Evolutionary conservation across 2,329 filamentous ascomycete species (phyloP).

Genomic region (Nemania sp.): DNA sequence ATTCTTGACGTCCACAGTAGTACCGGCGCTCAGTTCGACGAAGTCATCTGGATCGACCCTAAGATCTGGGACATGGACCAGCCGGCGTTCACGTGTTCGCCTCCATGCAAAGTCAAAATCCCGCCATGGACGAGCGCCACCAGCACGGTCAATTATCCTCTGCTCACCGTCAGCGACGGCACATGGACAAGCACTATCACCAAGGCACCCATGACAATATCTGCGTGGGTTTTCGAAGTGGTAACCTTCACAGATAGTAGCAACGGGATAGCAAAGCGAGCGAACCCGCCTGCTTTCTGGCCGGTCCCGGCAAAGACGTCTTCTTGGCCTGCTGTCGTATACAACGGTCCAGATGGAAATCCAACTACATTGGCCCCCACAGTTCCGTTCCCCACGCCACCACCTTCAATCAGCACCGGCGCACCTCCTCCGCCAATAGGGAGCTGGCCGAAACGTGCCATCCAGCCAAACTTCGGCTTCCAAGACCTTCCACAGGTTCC

Average conservation of each 20-base stretch:
- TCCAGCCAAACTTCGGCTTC: not conserved
- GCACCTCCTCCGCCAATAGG: not conserved
- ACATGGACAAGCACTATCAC: constrained; percentile 8
- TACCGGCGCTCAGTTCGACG: too few relatives aligned
- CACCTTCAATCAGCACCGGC: not conserved
- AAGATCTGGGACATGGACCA: too few relatives aligned
- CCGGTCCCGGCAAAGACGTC: not conserved
- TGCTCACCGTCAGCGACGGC: not conserved
- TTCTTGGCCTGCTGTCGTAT: not conserved
- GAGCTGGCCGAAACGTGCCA: not conserved
- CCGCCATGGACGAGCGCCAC: too few relatives aligned
- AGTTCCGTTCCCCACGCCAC: constrained; percentile 3
- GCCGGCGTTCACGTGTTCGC: too few relatives aligned
- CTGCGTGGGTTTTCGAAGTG: not conserved
- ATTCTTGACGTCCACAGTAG: too few relatives aligned
- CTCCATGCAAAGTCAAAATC: too few relatives aligned
- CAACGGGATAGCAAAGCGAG: not conserved
- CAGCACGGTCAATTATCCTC: constrained; percentile 2
- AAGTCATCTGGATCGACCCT: too few relatives aligned
- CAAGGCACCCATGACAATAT: not conserved
- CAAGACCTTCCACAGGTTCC: not conserved
- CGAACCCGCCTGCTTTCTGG: not conserved
- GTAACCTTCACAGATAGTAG: not conserved
- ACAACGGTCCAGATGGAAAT: not conserved
- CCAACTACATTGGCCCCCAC: not conserved